phyloP scores from a whole-genome alignment of 768 basidiomycete species.

The Roridomyces roridus region DNA sequence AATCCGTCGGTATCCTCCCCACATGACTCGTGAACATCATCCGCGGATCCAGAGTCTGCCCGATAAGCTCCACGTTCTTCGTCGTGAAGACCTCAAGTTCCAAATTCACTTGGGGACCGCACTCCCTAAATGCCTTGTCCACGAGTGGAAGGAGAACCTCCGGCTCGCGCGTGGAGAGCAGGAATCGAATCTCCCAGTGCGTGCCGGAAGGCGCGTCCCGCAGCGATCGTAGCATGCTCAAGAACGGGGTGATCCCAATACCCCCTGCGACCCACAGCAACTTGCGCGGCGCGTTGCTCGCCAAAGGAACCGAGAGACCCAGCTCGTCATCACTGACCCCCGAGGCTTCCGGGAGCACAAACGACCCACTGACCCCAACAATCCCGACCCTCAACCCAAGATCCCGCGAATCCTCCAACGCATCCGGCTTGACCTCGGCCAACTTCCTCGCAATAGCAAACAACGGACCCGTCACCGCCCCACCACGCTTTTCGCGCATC shows the following conservation, averaged over 20 bases:
- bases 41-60: slow-evolving; percentile 5
- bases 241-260: slow-evolving; percentile 68
- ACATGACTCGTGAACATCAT: slow-evolving; percentile 22
- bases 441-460: slow-evolving; percentile 55
- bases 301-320: slow-evolving; percentile 18
- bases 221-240: slow-evolving; percentile 51
- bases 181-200: slow-evolving; percentile 49
- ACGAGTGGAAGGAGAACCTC: slow-evolving; percentile 55
- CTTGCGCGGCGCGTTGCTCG: slow-evolving; percentile 18
- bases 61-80: not conserved
- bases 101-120: slow-evolving; percentile 29
- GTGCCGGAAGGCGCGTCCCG: slow-evolving; percentile 9
- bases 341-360: slow-evolving; percentile 39
- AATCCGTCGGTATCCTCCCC: slow-evolving; percentile 30
- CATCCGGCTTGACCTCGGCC: slow-evolving; percentile 42
- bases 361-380: slow-evolving; percentile 60
- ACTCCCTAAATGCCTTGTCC: slow-evolving; percentile 28
- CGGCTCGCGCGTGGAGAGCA: slow-evolving; percentile 60
- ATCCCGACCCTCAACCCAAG: slow-evolving; percentile 51
- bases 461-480: slow-evolving; percentile 61
- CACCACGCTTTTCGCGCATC: slow-evolving; percentile 59
- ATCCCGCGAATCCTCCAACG: slow-evolving; percentile 44
- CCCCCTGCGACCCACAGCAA: slow-evolving; percentile 69
- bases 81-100: slow-evolving; percentile 49
- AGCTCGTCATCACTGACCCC: slow-evolving; percentile 19